Evolutionary conservation across 805 yeast species (phyloP), one percentile per base, ranked within the genome.

Genomic region (Nakazawaea ambrosiae): DNA sequence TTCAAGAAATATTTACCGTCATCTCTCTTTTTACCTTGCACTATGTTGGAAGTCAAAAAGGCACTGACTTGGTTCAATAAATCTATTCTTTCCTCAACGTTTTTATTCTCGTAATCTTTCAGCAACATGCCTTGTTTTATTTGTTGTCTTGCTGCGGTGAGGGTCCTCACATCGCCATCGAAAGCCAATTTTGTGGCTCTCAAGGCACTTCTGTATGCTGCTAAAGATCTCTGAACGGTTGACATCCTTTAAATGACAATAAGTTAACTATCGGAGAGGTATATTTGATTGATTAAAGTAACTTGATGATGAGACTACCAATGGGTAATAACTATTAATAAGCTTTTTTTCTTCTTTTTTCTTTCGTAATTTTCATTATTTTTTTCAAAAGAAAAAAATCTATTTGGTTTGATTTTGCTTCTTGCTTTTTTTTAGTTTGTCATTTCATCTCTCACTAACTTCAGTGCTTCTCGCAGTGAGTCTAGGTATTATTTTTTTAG

Each of bases 41-140:
- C 97, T n/a, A 90, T 67, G 56, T 90, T 90, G 41, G 69, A 65
- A 34, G 72, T 65, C 41, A 90, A 63, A 45, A 88, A 81, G 28
- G 57, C 54, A 1, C 89, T 75, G n/a, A 90, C 81, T 14, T 80
- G 89, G 37, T 78, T 71, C 41, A 88, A 61, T 44, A 75, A 67
- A 36, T 68, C 58, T 22, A 81, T 58, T 40, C 78, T 68, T 40
- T 74, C 69, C 5, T 66, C 70, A 2, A 65, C 51, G 3, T 71
- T 57, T 39, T 73, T 65, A 38, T 71, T 75, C 33, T 79, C 55
- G 8, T 51, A 49, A 33, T 57, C 58, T 29, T 32, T 42, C 26
- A 34, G 35, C 22, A 70, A 22, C 67, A 58, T 75, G 19, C 82
- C 83, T 27, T 66, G 58, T 50, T 68, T 72, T 51, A 84, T 73